Evolutionary conservation across 2,329 filamentous ascomycete species (phyloP), one percentile per base, ranked within the genome.

Genomic region (Aquanectria penicillioides): DNA sequence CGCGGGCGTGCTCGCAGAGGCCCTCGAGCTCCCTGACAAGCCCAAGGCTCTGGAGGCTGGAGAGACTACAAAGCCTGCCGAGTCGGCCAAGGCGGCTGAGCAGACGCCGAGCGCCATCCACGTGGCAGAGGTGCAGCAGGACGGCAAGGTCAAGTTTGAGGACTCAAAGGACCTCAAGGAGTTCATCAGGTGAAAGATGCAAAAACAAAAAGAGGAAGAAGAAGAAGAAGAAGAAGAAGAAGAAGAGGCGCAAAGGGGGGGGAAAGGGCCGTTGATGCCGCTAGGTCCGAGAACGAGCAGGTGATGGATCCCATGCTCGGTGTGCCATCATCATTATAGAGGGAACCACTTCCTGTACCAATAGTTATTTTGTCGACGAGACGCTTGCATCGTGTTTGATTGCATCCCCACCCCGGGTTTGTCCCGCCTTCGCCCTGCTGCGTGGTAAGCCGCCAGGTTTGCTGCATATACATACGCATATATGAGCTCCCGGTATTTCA

Each of bases 111-210:
- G 64, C 4, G 80, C 77, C 2, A 78, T 89, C 43, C 82, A 84
- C 51, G 77, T 89, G 37, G 86, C 86, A 0, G 83, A 78, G 31
- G 81, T 88, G 25, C 78, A 79, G 13, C 79, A 81, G 65, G 85
- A 87, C 63, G 89, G 89, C 15, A 90, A 89, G 73, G 88, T 89
- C n/a, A 80, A 80, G 31, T 87, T 92, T 67, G 81, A 87, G 67
- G 84, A 87, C 41, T 76, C 76, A n/a, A 86, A 84, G 69, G 81
- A 84, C 46, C 71, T 87, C 34, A 86, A 86, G 67, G 81, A 86
- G 53, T 83, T 85, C 71, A 79, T 85, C 33, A 74, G 77, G 65
- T 83, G 52, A 67, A 53, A 26, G 22, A 31, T 28, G n/a, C 28
- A n/a, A 20, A 20, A 34, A 37, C 22, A 40, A 5, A 18, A 17